These are phyloP conservation scores for Teunomyces panamensis DNA, from an alignment of 805 yeast genomes.

Conservation along the genomic window DNA sequence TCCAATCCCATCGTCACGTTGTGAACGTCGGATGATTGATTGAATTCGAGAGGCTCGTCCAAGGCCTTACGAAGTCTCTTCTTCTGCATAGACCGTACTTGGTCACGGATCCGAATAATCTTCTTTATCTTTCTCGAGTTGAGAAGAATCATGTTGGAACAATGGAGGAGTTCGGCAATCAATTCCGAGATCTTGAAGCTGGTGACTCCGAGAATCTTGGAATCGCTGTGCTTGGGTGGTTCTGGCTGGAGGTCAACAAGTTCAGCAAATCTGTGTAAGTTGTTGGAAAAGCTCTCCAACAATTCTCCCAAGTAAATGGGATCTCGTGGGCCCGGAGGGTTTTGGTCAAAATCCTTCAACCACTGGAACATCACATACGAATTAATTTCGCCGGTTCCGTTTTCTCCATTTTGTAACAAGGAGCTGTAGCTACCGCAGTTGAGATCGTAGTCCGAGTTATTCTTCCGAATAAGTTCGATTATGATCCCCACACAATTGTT, in stretches of 20 bases:
- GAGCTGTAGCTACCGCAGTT: constrained; percentile 83
- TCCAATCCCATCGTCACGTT: constrained; percentile 38
- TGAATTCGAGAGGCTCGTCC: constrained; percentile 19
- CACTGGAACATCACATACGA: constrained; percentile 42
- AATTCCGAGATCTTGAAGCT: constrained; percentile 87
- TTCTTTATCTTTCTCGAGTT: constrained; percentile 74
- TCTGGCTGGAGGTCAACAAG: constrained; percentile 47
- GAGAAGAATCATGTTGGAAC: constrained; percentile 93
- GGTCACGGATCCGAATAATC: constrained; percentile 66
- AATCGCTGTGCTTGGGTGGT: constrained; percentile 14
- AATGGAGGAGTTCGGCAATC: constrained; percentile 90
- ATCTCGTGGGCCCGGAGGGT: constrained; percentile 91
- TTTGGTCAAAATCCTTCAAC: constrained; percentile 60
- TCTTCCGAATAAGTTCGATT: constrained; percentile 90
- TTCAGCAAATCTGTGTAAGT: constrained; percentile 65
- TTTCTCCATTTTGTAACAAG: constrained; percentile 31
- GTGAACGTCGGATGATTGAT: constrained; percentile 12
- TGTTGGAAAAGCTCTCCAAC: constrained; percentile 71
- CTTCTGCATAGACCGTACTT: constrained; percentile 45
- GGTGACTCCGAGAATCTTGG: constrained; percentile 77
- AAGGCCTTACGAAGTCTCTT: constrained; percentile 46
- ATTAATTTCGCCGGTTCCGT: constrained; percentile 37
- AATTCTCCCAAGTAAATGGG: constrained; percentile 89
- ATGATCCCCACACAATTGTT: constrained; percentile 94
- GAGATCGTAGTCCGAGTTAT: constrained; percentile 91